Percentiles rank a stretch among this genome's conserved stretches.
Conservation (phyloP, 2,329 filamentous ascomycete genomes). For the Fusarium oligoseptatum region DNA sequence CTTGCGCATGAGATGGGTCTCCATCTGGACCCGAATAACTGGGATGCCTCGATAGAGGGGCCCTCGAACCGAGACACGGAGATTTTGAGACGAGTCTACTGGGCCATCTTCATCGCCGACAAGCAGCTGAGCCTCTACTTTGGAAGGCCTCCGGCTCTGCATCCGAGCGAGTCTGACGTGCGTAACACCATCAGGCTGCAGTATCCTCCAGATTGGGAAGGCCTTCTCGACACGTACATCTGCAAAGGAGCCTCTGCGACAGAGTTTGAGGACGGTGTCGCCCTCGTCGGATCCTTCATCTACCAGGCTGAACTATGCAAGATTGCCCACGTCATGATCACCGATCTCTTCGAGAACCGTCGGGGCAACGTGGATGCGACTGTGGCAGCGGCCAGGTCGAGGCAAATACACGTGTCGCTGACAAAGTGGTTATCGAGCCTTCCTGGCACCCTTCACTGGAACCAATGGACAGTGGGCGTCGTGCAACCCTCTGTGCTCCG, state of each 20-base stretch:
- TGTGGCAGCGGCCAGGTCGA: slow-evolving; percentile 57
- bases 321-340: slow-evolving; percentile 64
- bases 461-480: slow-evolving; percentile 62
- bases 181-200: slow-evolving; percentile 62
- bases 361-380: slow-evolving; percentile 56
- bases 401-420: slow-evolving; percentile 61
- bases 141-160: slow-evolving; percentile 62
- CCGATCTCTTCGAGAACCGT: slow-evolving; percentile 64
- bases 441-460: slow-evolving; percentile 63
- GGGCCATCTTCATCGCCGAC: slow-evolving; percentile 64
- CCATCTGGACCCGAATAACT: slow-evolving; percentile 65
- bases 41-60: slow-evolving; percentile 56
- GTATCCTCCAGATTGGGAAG: slow-evolving; percentile 63
- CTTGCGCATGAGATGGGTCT: slow-evolving; percentile 66
- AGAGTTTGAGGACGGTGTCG: slow-evolving; percentile 61
- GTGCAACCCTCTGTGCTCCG: slow-evolving; percentile 62
- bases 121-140: slow-evolving; percentile 66
- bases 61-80: slow-evolving; percentile 56
- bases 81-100: slow-evolving; percentile 63
- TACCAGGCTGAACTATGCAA: slow-evolving; percentile 63
- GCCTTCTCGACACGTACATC: slow-evolving; percentile 62
- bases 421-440: slow-evolving; percentile 61
- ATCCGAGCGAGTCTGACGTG: slow-evolving; percentile 64
- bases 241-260: slow-evolving; percentile 58
- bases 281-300: slow-evolving; percentile 60